Percentiles rank a stretch among this genome's conserved stretches.
These are phyloP conservation scores for Arabis alpina DNA, from an alignment of 345 rosid species.

Conservation along the genomic window DNA sequence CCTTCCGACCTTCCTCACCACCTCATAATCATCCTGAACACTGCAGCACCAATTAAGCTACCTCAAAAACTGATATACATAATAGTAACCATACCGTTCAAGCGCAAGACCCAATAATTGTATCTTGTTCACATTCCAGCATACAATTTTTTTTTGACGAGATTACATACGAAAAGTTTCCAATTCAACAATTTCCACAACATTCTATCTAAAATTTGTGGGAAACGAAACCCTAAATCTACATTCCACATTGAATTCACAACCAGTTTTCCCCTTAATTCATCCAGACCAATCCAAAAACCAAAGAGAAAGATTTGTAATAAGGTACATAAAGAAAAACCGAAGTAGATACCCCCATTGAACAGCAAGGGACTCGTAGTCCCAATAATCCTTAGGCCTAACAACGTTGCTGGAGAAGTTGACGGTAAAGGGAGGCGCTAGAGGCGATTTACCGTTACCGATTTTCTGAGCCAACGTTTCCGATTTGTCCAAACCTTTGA, in stretches of 20 bases:
- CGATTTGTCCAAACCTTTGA: conserved; percentile 40
- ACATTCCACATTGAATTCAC: conserved; percentile 23
- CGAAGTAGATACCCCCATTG: conserved; percentile 75
- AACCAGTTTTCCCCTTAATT: background rate
- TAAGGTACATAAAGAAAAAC: background rate
- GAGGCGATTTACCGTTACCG: conserved; percentile 95
- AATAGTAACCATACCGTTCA: background rate
- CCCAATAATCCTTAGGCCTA: conserved; percentile 85
- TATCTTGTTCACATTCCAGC: conserved; percentile 1
- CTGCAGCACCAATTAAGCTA: conserved; percentile 47
- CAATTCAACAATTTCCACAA: background rate
- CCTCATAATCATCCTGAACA: conserved; percentile 96
- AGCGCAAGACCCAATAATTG: background rate
- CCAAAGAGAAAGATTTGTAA: background rate
- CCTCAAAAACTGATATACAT: background rate
- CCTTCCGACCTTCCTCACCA: conserved; percentile 93
- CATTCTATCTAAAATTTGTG: background rate
- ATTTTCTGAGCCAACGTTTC: conserved; percentile 98
- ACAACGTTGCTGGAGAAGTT: conserved; percentile 77
- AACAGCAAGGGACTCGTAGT: conserved; percentile 74
- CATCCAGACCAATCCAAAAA: conserved; percentile 5
- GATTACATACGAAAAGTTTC: background rate
- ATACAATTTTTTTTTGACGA: background rate
- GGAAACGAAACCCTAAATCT: conserved; percentile 30
- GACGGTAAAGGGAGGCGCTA: conserved; percentile 79